These are phyloP conservation scores for Talaromyces stipitatus DNA, from an alignment of 495 filamentous ascomycete species.

Conservation along the genomic window DNA sequence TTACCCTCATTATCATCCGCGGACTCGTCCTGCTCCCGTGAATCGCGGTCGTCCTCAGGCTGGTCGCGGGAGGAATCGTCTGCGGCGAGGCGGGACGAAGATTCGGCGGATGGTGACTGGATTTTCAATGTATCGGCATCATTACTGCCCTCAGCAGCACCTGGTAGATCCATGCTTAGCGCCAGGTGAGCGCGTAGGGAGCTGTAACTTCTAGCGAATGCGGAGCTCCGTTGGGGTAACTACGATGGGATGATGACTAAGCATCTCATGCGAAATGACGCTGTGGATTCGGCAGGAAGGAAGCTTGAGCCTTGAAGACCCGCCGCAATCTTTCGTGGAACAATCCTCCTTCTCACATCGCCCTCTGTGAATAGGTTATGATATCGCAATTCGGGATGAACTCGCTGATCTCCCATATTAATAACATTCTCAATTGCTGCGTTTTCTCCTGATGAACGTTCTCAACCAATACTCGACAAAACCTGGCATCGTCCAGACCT, in stretches of 20 bases:
- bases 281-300: background rate
- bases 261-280: background rate
- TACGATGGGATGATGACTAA: background rate
- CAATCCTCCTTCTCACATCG: background rate
- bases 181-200: background rate
- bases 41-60: slow-evolving; percentile 16
- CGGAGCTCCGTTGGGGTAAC: background rate
- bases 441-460: background rate
- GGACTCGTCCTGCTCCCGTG: slow-evolving; percentile 14
- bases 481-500: background rate
- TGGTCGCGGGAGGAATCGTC: slow-evolving; percentile 8
- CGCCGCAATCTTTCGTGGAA: background rate
- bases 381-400: background rate
- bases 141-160: background rate
- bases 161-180: slow-evolving; percentile 2
- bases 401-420: background rate
- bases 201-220: background rate
- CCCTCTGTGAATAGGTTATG: background rate
- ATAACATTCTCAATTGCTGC: background rate
- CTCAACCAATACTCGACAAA: background rate
- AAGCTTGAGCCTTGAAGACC: background rate
- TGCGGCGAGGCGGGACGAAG: slow-evolving; percentile 13
- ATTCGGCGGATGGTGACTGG: slow-evolving; percentile 5
- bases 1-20: slow-evolving; percentile 16
- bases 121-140: background rate